Evolutionary conservation across 345 rosid genomes (phyloP).

Genomic region (Sonneratia alba): DNA sequence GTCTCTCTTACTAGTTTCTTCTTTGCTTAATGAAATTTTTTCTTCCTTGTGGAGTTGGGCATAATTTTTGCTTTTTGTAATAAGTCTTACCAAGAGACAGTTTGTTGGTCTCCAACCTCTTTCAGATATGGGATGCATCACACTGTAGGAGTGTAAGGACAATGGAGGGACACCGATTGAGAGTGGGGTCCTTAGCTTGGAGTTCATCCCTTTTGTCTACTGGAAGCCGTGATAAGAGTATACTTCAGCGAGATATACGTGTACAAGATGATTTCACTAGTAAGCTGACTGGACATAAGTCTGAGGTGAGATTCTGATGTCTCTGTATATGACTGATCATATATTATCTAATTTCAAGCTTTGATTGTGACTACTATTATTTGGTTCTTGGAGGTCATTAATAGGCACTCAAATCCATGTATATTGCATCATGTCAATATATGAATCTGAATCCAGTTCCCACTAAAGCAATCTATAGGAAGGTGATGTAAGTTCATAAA

Average conservation of each 20-base stretch:
- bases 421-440: neutral
- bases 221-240: slow-evolving; percentile 91
- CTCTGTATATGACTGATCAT: neutral
- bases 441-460: neutral
- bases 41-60: too few relatives aligned
- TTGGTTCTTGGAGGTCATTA: neutral
- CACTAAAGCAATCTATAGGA: neutral
- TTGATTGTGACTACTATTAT: neutral
- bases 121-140: slow-evolving; percentile 85
- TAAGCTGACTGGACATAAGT: slow-evolving; percentile 87
- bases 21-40: neutral
- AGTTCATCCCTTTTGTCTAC: slow-evolving; percentile 80
- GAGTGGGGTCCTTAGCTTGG: slow-evolving; percentile 96
- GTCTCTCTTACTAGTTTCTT: neutral
- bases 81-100: neutral
- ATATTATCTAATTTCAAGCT: neutral
- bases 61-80: too few relatives aligned
- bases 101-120: neutral
- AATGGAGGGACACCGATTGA: slow-evolving; percentile 91
- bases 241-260: slow-evolving; percentile 79
- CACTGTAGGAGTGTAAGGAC: slow-evolving; percentile 71
- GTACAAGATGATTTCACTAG: slow-evolving; percentile 68
- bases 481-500: neutral
- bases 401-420: neutral
- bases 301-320: slow-evolving; percentile 48